Percentiles rank a stretch among this genome's conserved stretches.
Evolutionary conservation across 108 stramenopile genomes (phyloP).

Genomic region (Cyclotella distinguenda): DNA sequence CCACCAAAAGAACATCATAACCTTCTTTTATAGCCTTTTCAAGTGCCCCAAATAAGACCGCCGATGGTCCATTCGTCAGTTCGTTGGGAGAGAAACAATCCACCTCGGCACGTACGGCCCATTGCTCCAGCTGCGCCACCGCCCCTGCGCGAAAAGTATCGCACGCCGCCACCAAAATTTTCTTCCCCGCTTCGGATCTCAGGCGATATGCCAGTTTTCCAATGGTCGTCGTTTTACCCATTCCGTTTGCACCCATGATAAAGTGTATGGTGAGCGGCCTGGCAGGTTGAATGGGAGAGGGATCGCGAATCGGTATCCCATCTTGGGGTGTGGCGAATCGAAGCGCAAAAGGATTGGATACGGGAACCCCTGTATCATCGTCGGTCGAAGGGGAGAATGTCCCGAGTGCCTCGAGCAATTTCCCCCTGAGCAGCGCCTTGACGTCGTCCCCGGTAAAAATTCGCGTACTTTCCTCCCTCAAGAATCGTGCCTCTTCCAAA

Average conservation of each 20-base stretch:
- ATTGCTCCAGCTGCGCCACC: slow-evolving; percentile 90
- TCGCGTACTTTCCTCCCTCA: slow-evolving; percentile 49
- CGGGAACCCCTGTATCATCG: slow-evolving; percentile 1
- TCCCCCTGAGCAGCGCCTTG: slow-evolving; percentile 75
- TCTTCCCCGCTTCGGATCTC: slow-evolving; percentile 74
- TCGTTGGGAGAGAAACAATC: slow-evolving; percentile 81
- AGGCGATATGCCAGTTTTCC: slow-evolving; percentile 93
- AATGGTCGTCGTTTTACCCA: slow-evolving; percentile 96
- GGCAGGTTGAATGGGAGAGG: background rate
- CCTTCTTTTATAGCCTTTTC: slow-evolving; percentile 76
- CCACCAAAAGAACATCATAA: slow-evolving; percentile 90
- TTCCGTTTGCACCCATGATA: slow-evolving; percentile 87
- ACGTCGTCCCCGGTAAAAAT: slow-evolving; percentile 68
- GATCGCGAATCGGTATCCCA: slow-evolving; percentile 6
- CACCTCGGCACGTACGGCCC: slow-evolving; percentile 85
- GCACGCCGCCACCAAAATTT: slow-evolving; percentile 88
- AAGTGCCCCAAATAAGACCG: slow-evolving; percentile 72
- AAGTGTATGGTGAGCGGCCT: slow-evolving; percentile 71
- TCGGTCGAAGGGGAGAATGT: slow-evolving; percentile 7
- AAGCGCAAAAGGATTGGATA: slow-evolving; percentile 48
- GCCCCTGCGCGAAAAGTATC: slow-evolving; percentile 97
- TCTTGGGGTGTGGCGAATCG: slow-evolving; percentile 51
- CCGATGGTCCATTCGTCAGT: slow-evolving; percentile 55
- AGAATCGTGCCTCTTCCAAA: slow-evolving; percentile 66
- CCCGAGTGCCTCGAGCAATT: slow-evolving; percentile 72